Conservation (phyloP, 345 rosid species). For the Aegle marmelos region DNA sequence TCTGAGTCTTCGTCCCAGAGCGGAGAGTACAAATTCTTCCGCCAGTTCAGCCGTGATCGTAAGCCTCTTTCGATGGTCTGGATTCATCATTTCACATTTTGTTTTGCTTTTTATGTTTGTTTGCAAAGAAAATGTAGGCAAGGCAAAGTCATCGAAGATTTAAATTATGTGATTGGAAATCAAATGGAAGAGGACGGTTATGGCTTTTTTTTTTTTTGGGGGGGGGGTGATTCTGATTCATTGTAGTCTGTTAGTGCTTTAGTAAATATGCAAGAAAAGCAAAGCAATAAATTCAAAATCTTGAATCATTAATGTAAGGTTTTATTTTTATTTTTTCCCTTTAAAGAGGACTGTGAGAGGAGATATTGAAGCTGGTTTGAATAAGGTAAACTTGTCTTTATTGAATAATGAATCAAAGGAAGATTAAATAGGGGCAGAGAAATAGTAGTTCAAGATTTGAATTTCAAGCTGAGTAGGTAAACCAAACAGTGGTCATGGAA, state of each 20-base stretch:
- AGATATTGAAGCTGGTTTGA: neutral
- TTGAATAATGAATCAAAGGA: no score
- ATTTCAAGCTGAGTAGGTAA: neutral
- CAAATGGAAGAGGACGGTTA: neutral
- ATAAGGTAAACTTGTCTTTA: neutral
- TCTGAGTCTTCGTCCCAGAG: constrained; percentile 54
- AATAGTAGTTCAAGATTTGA: neutral
- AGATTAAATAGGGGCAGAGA: neutral
- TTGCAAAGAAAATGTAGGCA: neutral
- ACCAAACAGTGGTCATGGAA: neutral
- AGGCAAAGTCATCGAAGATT: neutral
- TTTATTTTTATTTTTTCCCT: neutral
- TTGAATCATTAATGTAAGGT: neutral
- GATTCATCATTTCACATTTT: neutral
- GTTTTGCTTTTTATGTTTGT: neutral
- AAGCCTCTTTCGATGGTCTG: constrained; percentile 13
- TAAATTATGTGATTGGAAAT: neutral
- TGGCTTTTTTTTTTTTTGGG: neutral
- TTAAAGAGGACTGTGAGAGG: neutral
- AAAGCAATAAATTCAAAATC: neutral
- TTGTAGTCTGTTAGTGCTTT: neutral
- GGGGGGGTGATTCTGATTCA: neutral
- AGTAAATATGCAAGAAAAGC: neutral
- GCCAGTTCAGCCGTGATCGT: constrained; percentile 79
- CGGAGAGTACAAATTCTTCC: constrained; percentile 67